These are phyloP conservation scores for Suhomyces emberorum DNA, from an alignment of 805 yeast species.

Conservation along the genomic window DNA sequence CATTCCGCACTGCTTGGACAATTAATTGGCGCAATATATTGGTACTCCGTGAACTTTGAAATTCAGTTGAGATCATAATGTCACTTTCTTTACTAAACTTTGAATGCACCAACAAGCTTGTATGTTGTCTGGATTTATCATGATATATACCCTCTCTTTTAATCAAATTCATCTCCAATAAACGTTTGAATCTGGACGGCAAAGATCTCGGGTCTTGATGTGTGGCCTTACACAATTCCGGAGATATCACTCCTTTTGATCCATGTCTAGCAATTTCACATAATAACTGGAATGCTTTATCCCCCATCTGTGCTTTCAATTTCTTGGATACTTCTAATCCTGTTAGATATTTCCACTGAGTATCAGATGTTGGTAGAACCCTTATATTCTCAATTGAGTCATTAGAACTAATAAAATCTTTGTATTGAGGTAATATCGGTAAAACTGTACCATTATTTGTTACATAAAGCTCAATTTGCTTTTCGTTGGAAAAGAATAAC, in stretches of 20 bases:
- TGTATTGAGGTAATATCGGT: constrained; percentile 17
- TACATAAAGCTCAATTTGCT: constrained; percentile 12
- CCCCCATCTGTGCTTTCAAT: constrained; percentile 53
- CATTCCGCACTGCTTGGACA: constrained; percentile 49
- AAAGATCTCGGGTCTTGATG: constrained; percentile 72
- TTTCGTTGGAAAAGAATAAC: constrained; percentile 21
- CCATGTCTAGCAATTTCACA: constrained; percentile 59
- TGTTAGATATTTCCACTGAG: constrained; percentile 55
- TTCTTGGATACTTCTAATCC: constrained; percentile 45
- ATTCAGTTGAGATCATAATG: constrained; percentile 19
- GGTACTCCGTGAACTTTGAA: constrained; percentile 21
- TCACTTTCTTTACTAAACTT: constrained; percentile 38
- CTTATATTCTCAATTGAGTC: constrained; percentile 15
- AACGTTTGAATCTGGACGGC: constrained; percentile 56
- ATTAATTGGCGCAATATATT: constrained; percentile 35
- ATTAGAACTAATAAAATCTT: constrained; percentile 14
- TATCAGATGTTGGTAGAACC: constrained; percentile 47
- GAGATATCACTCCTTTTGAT: constrained; percentile 55
- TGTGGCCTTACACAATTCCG: constrained; percentile 52
- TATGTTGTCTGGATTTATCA: constrained; percentile 44
- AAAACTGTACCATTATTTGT: constrained; percentile 12
- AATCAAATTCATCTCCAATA: constrained; percentile 50
- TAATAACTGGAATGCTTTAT: constrained; percentile 50
- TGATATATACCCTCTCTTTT: constrained; percentile 33
- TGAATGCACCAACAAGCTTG: constrained; percentile 51